phyloP scores from a whole-genome alignment of 1,284 basidiomycete genomes.

The Ustilago shanxiensis region DNA sequence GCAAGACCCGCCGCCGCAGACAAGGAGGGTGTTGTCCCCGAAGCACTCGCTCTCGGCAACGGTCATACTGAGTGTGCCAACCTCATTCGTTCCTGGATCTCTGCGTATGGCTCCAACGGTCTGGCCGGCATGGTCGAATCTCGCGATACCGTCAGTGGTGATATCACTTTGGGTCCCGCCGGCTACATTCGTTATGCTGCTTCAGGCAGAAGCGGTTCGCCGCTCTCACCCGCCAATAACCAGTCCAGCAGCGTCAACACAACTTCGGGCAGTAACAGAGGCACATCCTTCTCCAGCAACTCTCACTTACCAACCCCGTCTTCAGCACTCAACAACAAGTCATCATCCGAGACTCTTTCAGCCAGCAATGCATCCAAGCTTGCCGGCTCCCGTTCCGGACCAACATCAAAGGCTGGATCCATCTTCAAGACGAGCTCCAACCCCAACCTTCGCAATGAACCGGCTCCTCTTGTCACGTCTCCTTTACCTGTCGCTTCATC shows the following conservation, averaged over 20 bases:
- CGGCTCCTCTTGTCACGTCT: slow-evolving; percentile 7
- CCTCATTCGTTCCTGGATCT: slow-evolving; percentile 56
- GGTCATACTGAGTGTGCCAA: slow-evolving; percentile 53
- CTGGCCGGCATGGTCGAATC: slow-evolving; percentile 47
- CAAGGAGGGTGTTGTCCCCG: slow-evolving; percentile 56
- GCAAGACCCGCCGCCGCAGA: slow-evolving; percentile 59
- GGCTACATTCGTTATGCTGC: slow-evolving; percentile 51
- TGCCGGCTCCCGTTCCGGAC: not conserved
- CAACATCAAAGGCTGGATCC: slow-evolving; percentile 6
- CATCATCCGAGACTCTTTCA: slow-evolving; percentile 22
- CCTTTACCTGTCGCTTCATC: slow-evolving; percentile 27
- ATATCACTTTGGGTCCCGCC: slow-evolving; percentile 37
- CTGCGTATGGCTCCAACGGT: slow-evolving; percentile 57
- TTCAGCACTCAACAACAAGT: slow-evolving; percentile 12
- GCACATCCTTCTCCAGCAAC: slow-evolving; percentile 7
- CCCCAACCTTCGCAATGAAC: slow-evolving; percentile 45
- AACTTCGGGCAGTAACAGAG: not conserved
- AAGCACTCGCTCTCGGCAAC: slow-evolving; percentile 55
- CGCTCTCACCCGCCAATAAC: slow-evolving; percentile 11
- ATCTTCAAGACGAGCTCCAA: slow-evolving; percentile 53
- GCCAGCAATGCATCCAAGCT: slow-evolving; percentile 15
- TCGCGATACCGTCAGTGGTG: slow-evolving; percentile 45
- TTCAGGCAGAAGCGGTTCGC: slow-evolving; percentile 22
- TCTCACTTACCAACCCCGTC: slow-evolving; percentile 9
- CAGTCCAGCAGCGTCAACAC: not conserved